phyloP scores from a whole-genome alignment of 2,329 filamentous ascomycete species.

The Monosporascus sp. region DNA sequence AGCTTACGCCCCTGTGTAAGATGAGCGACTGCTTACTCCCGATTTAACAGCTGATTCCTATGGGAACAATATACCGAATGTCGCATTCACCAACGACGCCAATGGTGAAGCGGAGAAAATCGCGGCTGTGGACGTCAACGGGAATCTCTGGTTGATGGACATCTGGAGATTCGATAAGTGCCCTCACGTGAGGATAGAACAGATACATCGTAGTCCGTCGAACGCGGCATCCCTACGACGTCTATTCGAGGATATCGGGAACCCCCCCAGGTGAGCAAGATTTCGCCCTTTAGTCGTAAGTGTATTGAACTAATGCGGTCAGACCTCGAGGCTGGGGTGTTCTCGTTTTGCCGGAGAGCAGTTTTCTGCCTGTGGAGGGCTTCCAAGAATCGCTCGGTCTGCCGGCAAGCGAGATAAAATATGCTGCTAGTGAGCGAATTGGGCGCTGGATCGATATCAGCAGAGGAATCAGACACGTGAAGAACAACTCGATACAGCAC shows the following conservation, averaged over 20 bases:
- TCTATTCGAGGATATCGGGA: neutral
- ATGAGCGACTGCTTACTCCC: no score
- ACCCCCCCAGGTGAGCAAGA: conserved; percentile 8
- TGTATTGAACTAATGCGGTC: conserved; percentile 9
- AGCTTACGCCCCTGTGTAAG: neutral
- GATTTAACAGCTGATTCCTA: conserved; percentile 20
- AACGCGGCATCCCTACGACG: neutral
- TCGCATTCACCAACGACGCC: conserved; percentile 45
- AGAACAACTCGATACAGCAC: conserved; percentile 20
- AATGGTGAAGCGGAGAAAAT: conserved; percentile 45
- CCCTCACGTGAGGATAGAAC: conserved; percentile 10
- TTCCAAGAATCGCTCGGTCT: conserved; percentile 28
- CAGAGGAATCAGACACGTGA: conserved; percentile 13
- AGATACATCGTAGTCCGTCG: conserved; percentile 10
- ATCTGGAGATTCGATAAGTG: conserved; percentile 40
- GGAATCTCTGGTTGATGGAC: conserved; percentile 43
- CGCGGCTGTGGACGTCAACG: conserved; percentile 46
- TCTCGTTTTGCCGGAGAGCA: conserved; percentile 38
- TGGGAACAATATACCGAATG: conserved; percentile 47
- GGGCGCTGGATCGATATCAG: conserved; percentile 24
- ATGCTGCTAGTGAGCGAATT: conserved; percentile 8
- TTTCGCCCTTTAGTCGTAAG: neutral
- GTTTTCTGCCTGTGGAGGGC: conserved; percentile 32
- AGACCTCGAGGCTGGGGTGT: conserved; percentile 44
- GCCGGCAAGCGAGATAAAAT: conserved; percentile 14